A percentile compares a stretch with the other conserved stretches of the same genome.
Conservation (phyloP, 768 basidiomycete genomes). For the Tricholoma hemisulphureum region DNA sequence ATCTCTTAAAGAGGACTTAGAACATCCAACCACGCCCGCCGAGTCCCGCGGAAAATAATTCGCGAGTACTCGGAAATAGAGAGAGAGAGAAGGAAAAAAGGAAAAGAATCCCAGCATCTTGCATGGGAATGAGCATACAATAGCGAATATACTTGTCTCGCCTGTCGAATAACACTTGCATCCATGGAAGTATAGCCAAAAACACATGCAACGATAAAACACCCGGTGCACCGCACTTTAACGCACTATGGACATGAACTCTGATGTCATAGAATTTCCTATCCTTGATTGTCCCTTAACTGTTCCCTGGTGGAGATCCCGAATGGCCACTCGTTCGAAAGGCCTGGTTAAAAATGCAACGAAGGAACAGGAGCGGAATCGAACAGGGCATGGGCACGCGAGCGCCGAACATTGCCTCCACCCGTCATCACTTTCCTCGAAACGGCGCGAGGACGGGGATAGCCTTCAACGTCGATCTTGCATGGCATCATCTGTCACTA, state of each 20-base stretch:
- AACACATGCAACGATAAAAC: not conserved
- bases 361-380: not conserved
- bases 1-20: not conserved
- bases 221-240: not conserved
- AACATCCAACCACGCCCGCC: too few species aligned
- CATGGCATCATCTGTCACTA: not conserved
- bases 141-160: not conserved
- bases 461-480: not conserved
- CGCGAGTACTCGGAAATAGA: not conserved
- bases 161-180: not conserved
- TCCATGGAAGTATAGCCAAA: not conserved
- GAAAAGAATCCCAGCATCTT: not conserved
- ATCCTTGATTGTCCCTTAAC: too few species aligned
- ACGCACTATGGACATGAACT: not conserved
- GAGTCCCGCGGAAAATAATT: not conserved
- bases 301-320: too few species aligned
- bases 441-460: not conserved
- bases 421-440: not conserved
- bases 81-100: not conserved
- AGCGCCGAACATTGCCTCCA: not conserved
- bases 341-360: not conserved
- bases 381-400: not conserved
- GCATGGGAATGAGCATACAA: not conserved
- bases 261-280: too few species aligned
- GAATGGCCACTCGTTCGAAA: too few species aligned